A percentile compares a stretch with the other conserved stretches of the same genome.
phyloP scores from a whole-genome alignment of 2,329 filamentous ascomycete species.

The Paramyrothecium roridum region DNA sequence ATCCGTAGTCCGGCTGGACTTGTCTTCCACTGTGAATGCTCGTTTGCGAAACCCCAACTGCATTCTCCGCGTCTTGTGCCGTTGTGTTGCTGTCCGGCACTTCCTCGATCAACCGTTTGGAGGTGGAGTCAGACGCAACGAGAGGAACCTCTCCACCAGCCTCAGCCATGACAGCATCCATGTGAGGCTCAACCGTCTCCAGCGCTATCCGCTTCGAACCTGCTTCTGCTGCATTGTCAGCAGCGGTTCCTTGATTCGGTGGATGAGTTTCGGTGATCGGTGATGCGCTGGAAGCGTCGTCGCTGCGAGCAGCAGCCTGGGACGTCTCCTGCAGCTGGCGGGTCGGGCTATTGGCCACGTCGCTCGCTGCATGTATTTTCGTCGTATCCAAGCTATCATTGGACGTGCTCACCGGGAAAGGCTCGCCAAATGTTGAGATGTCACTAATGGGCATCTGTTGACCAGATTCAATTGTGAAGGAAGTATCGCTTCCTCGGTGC shows the following conservation, averaged over 20 bases:
- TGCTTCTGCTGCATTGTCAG: not conserved
- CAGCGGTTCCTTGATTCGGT: not conserved
- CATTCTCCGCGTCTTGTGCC: not conserved
- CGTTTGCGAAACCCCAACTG: slow-evolving; percentile 16
- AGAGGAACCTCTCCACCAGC: not conserved
- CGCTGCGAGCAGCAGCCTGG: slow-evolving; percentile 6
- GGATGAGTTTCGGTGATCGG: not conserved
- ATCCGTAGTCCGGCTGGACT: slow-evolving; percentile 37
- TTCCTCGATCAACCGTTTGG: slow-evolving; percentile 9
- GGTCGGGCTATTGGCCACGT: slow-evolving; percentile 12
- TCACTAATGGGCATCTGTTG: slow-evolving; percentile 19
- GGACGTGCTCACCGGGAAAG: slow-evolving; percentile 16
- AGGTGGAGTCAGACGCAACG: not conserved
- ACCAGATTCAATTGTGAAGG: slow-evolving; percentile 23
- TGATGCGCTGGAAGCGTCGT: not conserved
- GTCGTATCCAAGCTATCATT: slow-evolving; percentile 15
- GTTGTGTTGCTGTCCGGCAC: slow-evolving; percentile 15
- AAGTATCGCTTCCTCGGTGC: slow-evolving; percentile 13
- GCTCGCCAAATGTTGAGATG: slow-evolving; percentile 11
- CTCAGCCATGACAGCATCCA: slow-evolving; percentile 6
- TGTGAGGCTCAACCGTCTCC: slow-evolving; percentile 8
- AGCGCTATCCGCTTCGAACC: not conserved
- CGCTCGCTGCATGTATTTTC: slow-evolving; percentile 3
- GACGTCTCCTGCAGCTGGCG: slow-evolving; percentile 14
- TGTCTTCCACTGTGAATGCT: slow-evolving; percentile 48